Percentiles rank a stretch among this genome's conserved stretches.
phyloP scores from a whole-genome alignment of 192 early-diverging fungal species.

The Powellomyces hirtus region DNA sequence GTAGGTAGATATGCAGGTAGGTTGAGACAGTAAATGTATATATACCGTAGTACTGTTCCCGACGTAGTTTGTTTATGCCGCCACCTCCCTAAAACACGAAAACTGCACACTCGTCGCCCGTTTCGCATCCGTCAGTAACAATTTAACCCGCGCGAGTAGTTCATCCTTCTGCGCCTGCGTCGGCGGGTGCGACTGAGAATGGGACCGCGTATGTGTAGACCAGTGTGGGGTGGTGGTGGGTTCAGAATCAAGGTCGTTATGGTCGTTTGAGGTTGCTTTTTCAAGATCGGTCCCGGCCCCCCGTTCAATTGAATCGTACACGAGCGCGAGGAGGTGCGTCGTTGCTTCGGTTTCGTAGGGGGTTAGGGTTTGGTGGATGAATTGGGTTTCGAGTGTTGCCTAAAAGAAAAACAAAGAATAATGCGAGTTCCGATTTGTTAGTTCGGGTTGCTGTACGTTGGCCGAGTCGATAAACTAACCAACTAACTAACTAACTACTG shows the following conservation, averaged over 20 bases:
- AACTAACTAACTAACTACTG: too few relatives aligned
- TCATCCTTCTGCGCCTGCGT: constrained; percentile 39
- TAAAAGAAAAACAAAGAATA: too few relatives aligned
- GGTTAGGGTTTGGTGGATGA: constrained; percentile 80
- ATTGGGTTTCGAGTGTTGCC: constrained; percentile 89
- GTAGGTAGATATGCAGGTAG: too few relatives aligned
- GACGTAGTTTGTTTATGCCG: too few relatives aligned
- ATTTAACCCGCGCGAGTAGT: constrained; percentile 47
- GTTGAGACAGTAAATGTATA: too few relatives aligned
- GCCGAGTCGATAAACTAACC: neutral
- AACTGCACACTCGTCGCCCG: constrained; percentile 66
- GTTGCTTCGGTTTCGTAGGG: constrained; percentile 71
- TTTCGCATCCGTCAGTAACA: constrained; percentile 54
- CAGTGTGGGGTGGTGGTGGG: too few relatives aligned
- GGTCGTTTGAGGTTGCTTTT: neutral
- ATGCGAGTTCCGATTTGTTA: too few relatives aligned
- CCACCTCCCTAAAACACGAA: constrained; percentile 51
- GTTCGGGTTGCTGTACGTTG: too few relatives aligned
- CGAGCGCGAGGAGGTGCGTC: constrained; percentile 65
- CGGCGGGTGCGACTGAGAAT: neutral
- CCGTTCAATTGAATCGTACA: constrained; percentile 73
- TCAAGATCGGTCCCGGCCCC: constrained; percentile 45
- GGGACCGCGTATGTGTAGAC: too few relatives aligned
- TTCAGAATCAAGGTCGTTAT: neutral
- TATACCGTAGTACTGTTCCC: too few relatives aligned